Evolutionary conservation across 768 basidiomycete species (phyloP), one percentile per base, ranked within the genome.

Genomic region (Mycena venus): DNA sequence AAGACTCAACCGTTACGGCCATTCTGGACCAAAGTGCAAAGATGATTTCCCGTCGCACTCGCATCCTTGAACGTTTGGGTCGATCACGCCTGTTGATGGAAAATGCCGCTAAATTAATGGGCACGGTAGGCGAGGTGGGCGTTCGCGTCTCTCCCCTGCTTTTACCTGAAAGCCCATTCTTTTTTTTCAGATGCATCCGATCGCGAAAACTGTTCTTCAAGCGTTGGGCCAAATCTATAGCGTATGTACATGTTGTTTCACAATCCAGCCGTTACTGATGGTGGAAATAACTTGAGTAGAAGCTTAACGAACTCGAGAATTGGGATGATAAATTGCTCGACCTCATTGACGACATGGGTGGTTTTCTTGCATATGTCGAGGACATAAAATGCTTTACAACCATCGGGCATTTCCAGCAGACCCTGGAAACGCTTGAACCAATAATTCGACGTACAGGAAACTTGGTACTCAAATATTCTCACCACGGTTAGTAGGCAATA

Each of bases 281-380:
- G n/a, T n/a, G n/a, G n/a, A 11, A 3, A 2, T 1, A 8, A 34
- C 64, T 32, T 8, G 21, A 25, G 4, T 49, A 73, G 72, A 58
- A 11, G 3, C 21, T 72, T 15, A 29, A 0, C 23, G 15, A 62
- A 15, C n/a, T 75, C 21, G 61, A 68, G 8, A 31, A 68, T 9
- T 75, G 67, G 60, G 70, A 75, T 12, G 66, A 68, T 4, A 47
- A 69, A 21, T 23, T 75, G 6, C 38, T 59, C 23, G 56, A 75
- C 0, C 60, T 75, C n/a, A 31, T 72, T 19, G 70, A 72, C 0
- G 60, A 68, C 6, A 75, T 75, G 75, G 49, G 38, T 10, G 7
- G 14, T n/a, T 68, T 61, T 7, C 68, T 71, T 4, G 42, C 12
- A 2, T 68, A 72, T 17, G 47, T 68, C 3, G 58, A 75, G 9